Evolutionary conservation across 2,329 filamentous ascomycete genomes (phyloP), one percentile per base, ranked within the genome.

Genomic region (Teratosphaeriaceae sp.): DNA sequence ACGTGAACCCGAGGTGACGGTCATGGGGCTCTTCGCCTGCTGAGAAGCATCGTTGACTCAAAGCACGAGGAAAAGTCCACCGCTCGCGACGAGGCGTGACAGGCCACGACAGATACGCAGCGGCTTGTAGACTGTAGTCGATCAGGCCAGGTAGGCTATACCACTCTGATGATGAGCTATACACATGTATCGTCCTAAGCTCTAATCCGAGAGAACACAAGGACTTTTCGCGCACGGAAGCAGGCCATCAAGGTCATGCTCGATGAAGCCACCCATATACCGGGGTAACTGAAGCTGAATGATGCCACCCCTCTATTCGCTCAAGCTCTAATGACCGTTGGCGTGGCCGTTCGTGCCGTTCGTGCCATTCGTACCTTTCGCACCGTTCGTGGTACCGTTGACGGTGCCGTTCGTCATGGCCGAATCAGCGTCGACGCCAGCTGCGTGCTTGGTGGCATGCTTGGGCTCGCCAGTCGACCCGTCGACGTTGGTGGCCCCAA

Each of bases 361-460:
- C 6, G 13, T 11, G 3, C 16, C 23, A 18, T 27, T 38, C 15
- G 34, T 39, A 29, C 46, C 46, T 34, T 51, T 51, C 22, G 38
- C 36, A 19, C 54, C 53, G 33, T 57, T 55, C 9, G 44, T 18
- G 27, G 46, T 34, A 18, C 47, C 53, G 19, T 55, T 52, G 22
- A 52, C 46, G 18, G 54, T 52, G 23, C 45, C 45, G 30, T 48
- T 48, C 6, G 29, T 48, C 22, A 45, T 24, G 6, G 43, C 43
- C 22, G 23, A 43, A 27, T 48, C 46, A 7, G 39, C 20, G 21
- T 61, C 59, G 11, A 54, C 56, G 15, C 60, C 58, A 26, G 55
- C 54, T 19, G 58, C 60, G 42, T 61, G 53, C 40, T 56, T 53
- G 16, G 49, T 54, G n/a, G 57, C 50, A 8, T 47, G 42, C 40